These are phyloP conservation scores for Gardenia jasminoides DNA, from an alignment of 257 asterid species.

Conservation along the genomic window DNA sequence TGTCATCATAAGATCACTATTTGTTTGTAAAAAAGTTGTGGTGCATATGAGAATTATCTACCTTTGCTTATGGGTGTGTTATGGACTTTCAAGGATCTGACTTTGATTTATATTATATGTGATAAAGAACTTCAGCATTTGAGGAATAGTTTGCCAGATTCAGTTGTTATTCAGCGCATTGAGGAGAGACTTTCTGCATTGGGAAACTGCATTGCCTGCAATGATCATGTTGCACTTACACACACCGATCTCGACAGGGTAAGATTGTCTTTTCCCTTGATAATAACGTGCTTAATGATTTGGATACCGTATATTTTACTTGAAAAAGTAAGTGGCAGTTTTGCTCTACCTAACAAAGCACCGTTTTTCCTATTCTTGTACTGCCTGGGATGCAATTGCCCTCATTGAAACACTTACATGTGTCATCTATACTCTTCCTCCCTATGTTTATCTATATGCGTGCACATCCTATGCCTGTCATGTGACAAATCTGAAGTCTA, in stretches of 20 bases:
- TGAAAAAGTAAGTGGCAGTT: neutral
- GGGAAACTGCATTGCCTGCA: constrained; percentile 91
- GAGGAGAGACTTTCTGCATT: constrained; percentile 89
- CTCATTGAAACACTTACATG: neutral
- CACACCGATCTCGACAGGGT: constrained; percentile 90
- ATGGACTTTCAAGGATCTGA: neutral
- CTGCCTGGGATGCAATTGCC: neutral
- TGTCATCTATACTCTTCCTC: neutral
- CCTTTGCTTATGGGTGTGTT: neutral
- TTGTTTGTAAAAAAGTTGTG: neutral
- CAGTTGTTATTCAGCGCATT: constrained; percentile 87
- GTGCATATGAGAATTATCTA: neutral
- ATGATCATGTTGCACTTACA: constrained; percentile 90
- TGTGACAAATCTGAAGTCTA: neutral
- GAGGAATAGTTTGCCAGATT: constrained; percentile 83
- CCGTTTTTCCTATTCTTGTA: neutral
- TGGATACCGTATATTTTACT: neutral
- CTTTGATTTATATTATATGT: constrained; percentile 6
- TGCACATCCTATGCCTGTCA: neutral
- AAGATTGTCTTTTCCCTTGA: constrained; percentile 15
- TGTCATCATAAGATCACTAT: neutral
- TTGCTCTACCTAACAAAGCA: neutral
- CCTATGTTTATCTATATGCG: neutral
- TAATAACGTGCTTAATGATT: neutral
- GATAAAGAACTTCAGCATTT: constrained; percentile 76